Percentiles rank a stretch among this genome's conserved stretches.
Conservation (phyloP, 345 rosid genomes). For the Schrenkiella parvula region DNA sequence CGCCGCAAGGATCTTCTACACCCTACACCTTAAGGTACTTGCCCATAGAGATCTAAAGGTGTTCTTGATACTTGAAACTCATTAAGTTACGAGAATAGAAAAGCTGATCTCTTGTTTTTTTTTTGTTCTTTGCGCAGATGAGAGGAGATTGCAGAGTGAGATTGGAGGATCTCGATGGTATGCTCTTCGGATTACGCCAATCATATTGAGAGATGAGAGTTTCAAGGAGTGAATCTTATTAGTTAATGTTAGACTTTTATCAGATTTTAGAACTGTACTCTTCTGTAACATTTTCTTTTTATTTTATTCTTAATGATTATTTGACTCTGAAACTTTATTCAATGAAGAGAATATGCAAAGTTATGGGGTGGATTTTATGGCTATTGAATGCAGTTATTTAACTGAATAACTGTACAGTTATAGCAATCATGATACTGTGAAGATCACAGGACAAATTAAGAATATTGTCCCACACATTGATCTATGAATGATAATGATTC, state of each 20-base stretch:
- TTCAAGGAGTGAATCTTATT: slow-evolving; percentile 13
- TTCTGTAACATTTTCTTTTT: slow-evolving; percentile 3
- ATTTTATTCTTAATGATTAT: slow-evolving; percentile 16
- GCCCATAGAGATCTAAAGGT: background rate
- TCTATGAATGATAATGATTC: slow-evolving; percentile 1
- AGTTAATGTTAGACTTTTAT: slow-evolving; percentile 1
- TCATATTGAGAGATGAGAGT: slow-evolving; percentile 19
- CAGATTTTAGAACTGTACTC: slow-evolving; percentile 1
- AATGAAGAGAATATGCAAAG: slow-evolving; percentile 1
- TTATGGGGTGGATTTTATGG: slow-evolving; percentile 8
- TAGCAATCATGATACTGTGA: slow-evolving; percentile 22
- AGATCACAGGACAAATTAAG: slow-evolving; percentile 24
- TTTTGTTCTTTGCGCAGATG: slow-evolving; percentile 5
- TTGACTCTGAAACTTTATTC: slow-evolving; percentile 10
- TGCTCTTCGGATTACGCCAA: slow-evolving; percentile 15
- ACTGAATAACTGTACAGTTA: slow-evolving; percentile 30
- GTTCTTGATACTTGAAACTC: background rate
- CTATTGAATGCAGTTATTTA: slow-evolving; percentile 28
- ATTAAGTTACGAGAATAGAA: background rate
- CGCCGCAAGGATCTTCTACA: slow-evolving; percentile 46
- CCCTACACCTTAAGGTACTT: slow-evolving; percentile 56
- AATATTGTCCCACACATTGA: slow-evolving; percentile 23
- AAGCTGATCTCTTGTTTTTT: background rate
- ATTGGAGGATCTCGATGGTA: slow-evolving; percentile 12
- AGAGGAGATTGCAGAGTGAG: slow-evolving; percentile 6